Base-by-base conservation (phyloP, 2,329 filamentous ascomycete species). In the Beauveria sp. region DNA sequence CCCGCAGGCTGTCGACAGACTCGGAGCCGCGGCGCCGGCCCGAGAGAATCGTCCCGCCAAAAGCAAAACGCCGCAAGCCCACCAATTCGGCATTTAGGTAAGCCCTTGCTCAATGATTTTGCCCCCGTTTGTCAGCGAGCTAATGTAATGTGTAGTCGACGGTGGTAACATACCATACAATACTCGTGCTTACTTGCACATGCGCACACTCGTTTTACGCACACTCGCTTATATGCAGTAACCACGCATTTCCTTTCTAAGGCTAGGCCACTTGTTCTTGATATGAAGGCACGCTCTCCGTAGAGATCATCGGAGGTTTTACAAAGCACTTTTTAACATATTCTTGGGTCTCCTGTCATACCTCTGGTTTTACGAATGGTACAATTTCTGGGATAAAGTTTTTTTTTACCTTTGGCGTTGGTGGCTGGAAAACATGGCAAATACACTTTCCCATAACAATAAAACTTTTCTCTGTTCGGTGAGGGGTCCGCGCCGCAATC, bases 51-150 rank as follows among this genome's bases (percentile, higher is more conserved):
- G 37, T 43, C 6, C 37, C 53, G n/a, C 20, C 52, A 6, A 61
- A 61, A 46, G 37, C 43, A 3, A 61, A 52, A 16, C 52, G 46
- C 5, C 59, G 59, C 8, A 55, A 55, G n/a, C 59, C 44, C 9
- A 61, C 59, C 24, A 61, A 61, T 20, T 61, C 59, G 28, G 59
- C 59, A 8, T 61, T 61, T 16, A 61, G 59, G 59, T 61, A 61
- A 44, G 59, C 14, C 14, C n/a, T 3, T 20, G 3, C 28, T 37
- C 12, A 40, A 22, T 12, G 2, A 9, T 37, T 16, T 37, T 16
- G 3, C 20, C 20, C 20, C 2, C 6, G 4, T 34, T 22, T 9
- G 7, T n/a, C 18, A 41, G 16, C 26, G 12, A 37, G 24, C 41
- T 53, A 47, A 58, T 9, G 18, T 14, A n/a, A 58, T 8, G 10